These are phyloP conservation scores for Rosa lucieae DNA, from an alignment of 306 rosid species.

Conservation along the genomic window DNA sequence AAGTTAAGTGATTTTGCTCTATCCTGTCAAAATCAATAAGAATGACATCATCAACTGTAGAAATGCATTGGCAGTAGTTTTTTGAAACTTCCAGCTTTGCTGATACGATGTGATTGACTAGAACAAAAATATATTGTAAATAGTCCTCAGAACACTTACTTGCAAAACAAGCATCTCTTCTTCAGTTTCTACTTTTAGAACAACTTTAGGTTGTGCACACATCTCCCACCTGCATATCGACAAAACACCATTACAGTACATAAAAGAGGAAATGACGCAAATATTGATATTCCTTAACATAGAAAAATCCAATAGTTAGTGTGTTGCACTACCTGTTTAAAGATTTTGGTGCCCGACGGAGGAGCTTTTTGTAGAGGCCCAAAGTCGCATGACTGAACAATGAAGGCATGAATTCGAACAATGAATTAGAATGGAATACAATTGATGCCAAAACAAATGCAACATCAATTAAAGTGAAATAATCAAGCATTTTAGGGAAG, in stretches of 20 bases:
- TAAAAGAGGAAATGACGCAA: neutral
- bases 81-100: neutral
- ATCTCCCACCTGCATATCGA: slow-evolving; percentile 83
- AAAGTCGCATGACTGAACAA: slow-evolving; percentile 78
- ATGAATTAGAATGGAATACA: slow-evolving; percentile 5
- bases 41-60: neutral
- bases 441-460: neutral
- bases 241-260: slow-evolving; percentile 18
- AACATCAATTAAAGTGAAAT: neutral
- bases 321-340: slow-evolving; percentile 52
- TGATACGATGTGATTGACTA: neutral
- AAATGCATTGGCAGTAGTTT: neutral
- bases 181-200: slow-evolving; percentile 88
- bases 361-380: slow-evolving; percentile 90
- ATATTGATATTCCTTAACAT: neutral
- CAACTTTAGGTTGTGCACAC: slow-evolving; percentile 97
- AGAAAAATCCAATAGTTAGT: neutral
- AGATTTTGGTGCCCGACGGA: slow-evolving; percentile 79
- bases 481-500: neutral
- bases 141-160: slow-evolving; percentile 35
- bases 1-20: slow-evolving; percentile 78
- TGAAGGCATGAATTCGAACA: slow-evolving; percentile 17
- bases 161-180: slow-evolving; percentile 88
- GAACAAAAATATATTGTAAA: neutral
- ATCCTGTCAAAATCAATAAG: slow-evolving; percentile 46